Base-by-base conservation (phyloP, 2,329 filamentous ascomycete species). In the Venturia asperata region DNA sequence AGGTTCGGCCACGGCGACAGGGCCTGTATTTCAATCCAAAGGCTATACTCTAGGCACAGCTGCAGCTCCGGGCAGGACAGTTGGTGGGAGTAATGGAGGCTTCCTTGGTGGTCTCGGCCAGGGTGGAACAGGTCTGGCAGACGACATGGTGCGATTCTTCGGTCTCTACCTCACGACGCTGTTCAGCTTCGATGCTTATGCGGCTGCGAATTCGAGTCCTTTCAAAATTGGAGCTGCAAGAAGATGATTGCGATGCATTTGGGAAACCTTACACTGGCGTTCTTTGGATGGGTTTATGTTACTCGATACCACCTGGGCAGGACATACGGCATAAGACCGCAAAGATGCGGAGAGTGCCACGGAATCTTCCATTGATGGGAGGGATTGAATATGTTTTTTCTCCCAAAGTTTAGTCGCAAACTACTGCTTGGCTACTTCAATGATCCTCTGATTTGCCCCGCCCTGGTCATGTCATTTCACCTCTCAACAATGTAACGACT, bases 161-260 rank as follows among this genome's bases (percentile, higher is more conserved):
- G 78, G 75, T 45, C 67, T 81, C 61, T 81, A 81, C 68, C 68
- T 80, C 6, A 72, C 74, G 42, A 80, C 76, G 64, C 67, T 81
- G 64, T 79, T 81, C 63, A 74, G 75, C 7, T 77, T 80, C 62
- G 78, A 80, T 71, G 71, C 76, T 30, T 76, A 73, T 67, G 72
- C 72, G 67, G 75, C 78, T 4, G 79, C 79, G 5, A 74, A 78
- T 67, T 73, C 74, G 64, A 80, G 78, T 68, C 73, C 77, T 7
- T 81, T 80, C 69, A 63, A 63, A 27, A 27, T 58, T 34, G 52
- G 52, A 58, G 52, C 52, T 58, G 52, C 52, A 37, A 34, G 52
- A 58, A 58, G 52, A 58, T 58, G 30, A 58, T 58, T 11, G 15
- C 2, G 52, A 19, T 17, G 13, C 21, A 11, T n/a, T 58, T n/a